A percentile compares a stretch with the other conserved stretches of the same genome.
Evolutionary conservation across 345 rosid genomes (phyloP).

Genomic region (Salix udensis): DNA sequence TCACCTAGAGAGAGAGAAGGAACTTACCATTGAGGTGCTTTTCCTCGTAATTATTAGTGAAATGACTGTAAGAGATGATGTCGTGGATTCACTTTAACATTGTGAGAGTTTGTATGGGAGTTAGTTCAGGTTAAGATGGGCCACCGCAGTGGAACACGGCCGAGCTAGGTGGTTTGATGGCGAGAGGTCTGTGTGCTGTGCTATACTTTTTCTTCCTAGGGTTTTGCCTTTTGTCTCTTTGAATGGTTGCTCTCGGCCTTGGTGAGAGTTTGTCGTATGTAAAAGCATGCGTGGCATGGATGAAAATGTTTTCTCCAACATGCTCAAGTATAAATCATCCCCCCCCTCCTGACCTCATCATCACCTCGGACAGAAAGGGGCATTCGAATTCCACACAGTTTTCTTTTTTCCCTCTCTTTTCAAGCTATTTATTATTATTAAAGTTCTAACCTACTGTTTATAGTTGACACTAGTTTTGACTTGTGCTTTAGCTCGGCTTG

Average conservation of each 20-base stretch:
- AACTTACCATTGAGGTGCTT: not conserved
- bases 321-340: constrained; percentile 43
- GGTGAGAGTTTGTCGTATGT: not conserved
- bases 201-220: not conserved
- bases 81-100: constrained; percentile 1
- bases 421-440: not conserved
- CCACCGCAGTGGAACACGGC: constrained; percentile 5
- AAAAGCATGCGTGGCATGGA: constrained; percentile 16
- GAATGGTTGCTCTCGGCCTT: constrained; percentile 4
- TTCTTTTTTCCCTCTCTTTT: not conserved
- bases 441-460: no score
- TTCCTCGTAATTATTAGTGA: constrained; percentile 23
- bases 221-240: constrained; percentile 16
- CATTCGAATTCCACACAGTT: not conserved
- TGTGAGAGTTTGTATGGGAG: constrained; percentile 32
- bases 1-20: not conserved
- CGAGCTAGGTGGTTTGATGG: not conserved
- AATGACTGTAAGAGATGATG: constrained; percentile 26
- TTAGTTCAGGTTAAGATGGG: constrained; percentile 24
- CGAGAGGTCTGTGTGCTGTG: not conserved
- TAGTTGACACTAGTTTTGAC: no score
- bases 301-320: constrained; percentile 23
- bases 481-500: no score
- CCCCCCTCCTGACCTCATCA: constrained; percentile 35
- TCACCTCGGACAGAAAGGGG: constrained; percentile 12